These are phyloP conservation scores for Penicillium fimorum DNA, from an alignment of 495 filamentous ascomycete species.

Conservation along the genomic window DNA sequence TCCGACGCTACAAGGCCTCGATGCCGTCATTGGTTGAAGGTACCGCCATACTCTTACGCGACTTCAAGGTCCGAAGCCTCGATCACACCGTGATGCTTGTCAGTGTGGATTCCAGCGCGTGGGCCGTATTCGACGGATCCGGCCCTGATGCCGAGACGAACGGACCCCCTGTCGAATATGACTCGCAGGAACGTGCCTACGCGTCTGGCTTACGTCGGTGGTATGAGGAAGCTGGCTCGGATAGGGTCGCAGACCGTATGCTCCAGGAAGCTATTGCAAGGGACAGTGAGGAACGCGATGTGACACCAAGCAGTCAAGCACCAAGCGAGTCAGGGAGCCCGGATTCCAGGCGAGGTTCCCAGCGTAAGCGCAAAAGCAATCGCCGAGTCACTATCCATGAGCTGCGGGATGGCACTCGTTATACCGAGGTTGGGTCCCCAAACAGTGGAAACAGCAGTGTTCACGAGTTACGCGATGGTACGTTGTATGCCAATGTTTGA, in stretches of 20 bases:
- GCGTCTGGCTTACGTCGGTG: conserved; percentile 52
- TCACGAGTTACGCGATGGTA: conserved; percentile 48
- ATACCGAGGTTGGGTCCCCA: conserved; percentile 42
- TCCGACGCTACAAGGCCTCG: conserved; percentile 67
- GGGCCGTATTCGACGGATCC: conserved; percentile 58
- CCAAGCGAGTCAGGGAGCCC: conserved; percentile 39
- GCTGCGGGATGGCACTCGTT: conserved; percentile 44
- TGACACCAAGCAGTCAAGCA: conserved; percentile 32
- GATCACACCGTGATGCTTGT: conserved; percentile 46
- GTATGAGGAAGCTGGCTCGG: conserved; percentile 36
- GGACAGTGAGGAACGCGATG: conserved; percentile 32
- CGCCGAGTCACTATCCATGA: conserved; percentile 45
- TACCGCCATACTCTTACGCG: conserved; percentile 71
- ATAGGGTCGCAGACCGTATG: conserved; percentile 39
- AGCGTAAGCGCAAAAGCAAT: conserved; percentile 34
- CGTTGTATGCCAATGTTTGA: conserved; percentile 44
- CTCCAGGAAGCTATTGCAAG: conserved; percentile 39
- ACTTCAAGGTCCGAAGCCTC: conserved; percentile 63
- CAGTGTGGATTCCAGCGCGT: conserved; percentile 53
- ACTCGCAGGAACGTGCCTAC: conserved; percentile 55
- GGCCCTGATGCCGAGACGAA: conserved; percentile 47
- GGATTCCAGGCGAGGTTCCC: conserved; percentile 33
- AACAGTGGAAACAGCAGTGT: conserved; percentile 32
- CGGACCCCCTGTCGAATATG: conserved; percentile 66
- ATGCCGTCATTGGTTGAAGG: conserved; percentile 69